Evolutionary conservation across 23 red algal species (phyloP), one percentile per base, ranked within the genome.

Genomic region (Gracilaria vermiculophylla): DNA sequence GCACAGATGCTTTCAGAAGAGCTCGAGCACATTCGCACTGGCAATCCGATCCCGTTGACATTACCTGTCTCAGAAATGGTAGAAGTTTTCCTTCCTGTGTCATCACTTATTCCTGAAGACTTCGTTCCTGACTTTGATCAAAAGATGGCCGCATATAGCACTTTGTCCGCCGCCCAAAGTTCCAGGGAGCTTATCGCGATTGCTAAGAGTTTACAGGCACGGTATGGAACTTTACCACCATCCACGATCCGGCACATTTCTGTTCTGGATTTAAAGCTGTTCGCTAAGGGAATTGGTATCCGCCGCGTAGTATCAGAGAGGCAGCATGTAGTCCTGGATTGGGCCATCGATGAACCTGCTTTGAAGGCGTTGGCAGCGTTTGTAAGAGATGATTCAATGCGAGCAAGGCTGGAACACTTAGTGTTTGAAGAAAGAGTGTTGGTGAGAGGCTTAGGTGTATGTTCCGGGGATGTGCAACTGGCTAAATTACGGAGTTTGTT

Each of bases 1-100:
- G 77, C 90, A 2, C 25, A 52, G 27, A 93, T 93, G 90, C 80
- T 93, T 21, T 53, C 79, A 9, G 90, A 93, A 65, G 90, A 93
- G 72, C 80, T 93, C 8, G 90, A 93, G 69, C 66, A 61, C 24
- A 69, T 78, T 13, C 48, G 79, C 17, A 85, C 80, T 0, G 67
- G 70, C 27, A 31, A 93, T 48, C 80, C 90, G 2, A 47, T 93
- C 34, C 90, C 90, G 23, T 8, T 93, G 17, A 34, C 53, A 42
- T 51, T 93, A 5, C 90, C 90, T 17, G 35, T 27, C 13, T 44
- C 81, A 28, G 81, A 33, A 19, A 34, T 52, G 9, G 75, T 80
- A 4, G 90, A 93, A 50, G 90, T 93, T 17, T 78, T 78, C 44
- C 58, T 93, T 16, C 90, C 90, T 14, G 80, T 93, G 19, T 65